Evolutionary conservation across 2,329 filamentous ascomycete genomes (phyloP).

Genomic region (Monosporascus cannonballus): DNA sequence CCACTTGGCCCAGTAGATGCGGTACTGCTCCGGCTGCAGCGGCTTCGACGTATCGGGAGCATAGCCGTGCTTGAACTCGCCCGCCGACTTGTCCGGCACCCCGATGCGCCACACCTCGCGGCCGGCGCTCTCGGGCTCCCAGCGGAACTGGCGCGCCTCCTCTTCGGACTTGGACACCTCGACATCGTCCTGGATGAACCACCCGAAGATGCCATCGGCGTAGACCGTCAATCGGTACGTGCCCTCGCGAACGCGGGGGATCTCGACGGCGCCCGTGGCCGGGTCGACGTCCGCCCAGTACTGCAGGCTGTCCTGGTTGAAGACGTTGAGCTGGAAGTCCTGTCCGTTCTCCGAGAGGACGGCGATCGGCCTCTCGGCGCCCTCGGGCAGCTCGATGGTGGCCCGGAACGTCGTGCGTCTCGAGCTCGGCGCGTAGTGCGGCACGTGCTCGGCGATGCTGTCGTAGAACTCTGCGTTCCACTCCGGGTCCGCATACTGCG

Average conservation of each 20-base stretch:
- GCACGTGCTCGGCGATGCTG: slow-evolving; percentile 50
- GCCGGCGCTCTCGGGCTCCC: slow-evolving; percentile 49
- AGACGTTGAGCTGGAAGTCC: slow-evolving; percentile 54
- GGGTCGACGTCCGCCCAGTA: slow-evolving; percentile 52
- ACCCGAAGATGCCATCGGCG: slow-evolving; percentile 55
- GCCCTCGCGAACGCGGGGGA: slow-evolving; percentile 49
- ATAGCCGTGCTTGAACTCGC: slow-evolving; percentile 54
- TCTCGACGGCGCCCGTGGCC: slow-evolving; percentile 39
- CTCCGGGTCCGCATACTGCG: slow-evolving; percentile 39
- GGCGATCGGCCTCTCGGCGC: slow-evolving; percentile 46
- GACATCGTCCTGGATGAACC: slow-evolving; percentile 48
- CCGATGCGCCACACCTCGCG: slow-evolving; percentile 57
- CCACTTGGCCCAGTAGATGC: slow-evolving; percentile 54
- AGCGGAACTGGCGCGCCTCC: slow-evolving; percentile 33
- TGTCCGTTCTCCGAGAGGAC: slow-evolving; percentile 46
- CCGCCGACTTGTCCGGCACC: slow-evolving; percentile 52
- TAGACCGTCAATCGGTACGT: slow-evolving; percentile 58
- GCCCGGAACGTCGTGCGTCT: slow-evolving; percentile 46
- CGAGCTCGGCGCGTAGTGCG: slow-evolving; percentile 50
- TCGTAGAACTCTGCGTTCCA: slow-evolving; percentile 61
- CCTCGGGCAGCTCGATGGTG: slow-evolving; percentile 44
- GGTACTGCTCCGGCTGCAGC: slow-evolving; percentile 47
- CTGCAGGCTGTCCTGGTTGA: slow-evolving; percentile 47
- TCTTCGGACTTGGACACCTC: slow-evolving; percentile 32
- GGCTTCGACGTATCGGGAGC: slow-evolving; percentile 41